Evolutionary conservation across 192 early-diverging fungal species (phyloP).

Genomic region (Coemansia sp.): DNA sequence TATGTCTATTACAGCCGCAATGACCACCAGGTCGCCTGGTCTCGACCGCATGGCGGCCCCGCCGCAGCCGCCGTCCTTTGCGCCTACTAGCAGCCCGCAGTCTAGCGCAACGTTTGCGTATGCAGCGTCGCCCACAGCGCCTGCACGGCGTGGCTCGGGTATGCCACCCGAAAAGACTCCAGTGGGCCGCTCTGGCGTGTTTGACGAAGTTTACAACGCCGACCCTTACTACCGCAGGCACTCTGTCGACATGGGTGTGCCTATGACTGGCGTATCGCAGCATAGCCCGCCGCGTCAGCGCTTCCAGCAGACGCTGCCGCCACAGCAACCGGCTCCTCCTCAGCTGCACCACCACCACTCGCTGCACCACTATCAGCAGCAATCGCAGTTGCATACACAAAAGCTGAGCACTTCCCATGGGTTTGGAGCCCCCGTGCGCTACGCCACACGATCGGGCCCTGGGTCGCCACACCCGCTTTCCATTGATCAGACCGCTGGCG

Average conservation of each 20-base stretch:
- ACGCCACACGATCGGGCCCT: slow-evolving; percentile 23
- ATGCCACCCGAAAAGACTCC: slow-evolving; percentile 47
- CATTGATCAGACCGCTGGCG: slow-evolving; percentile 30
- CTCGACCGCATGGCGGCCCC: not conserved
- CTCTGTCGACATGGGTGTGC: slow-evolving; percentile 49
- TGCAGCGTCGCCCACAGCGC: not conserved
- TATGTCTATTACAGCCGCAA: not conserved
- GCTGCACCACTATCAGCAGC: not conserved
- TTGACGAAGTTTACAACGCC: slow-evolving; percentile 31
- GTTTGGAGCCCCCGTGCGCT: slow-evolving; percentile 11
- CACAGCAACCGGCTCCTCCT: slow-evolving; percentile 7
- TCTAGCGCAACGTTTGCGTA: not conserved
- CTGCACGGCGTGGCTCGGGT: slow-evolving; percentile 3
- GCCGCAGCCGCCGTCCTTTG: slow-evolving; percentile 3
- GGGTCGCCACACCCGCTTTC: slow-evolving; percentile 42
- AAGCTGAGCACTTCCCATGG: not conserved
- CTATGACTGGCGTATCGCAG: slow-evolving; percentile 13
- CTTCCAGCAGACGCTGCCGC: slow-evolving; percentile 16
- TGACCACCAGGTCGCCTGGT: not conserved
- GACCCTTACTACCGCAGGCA: slow-evolving; percentile 46
- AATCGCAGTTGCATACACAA: not conserved
- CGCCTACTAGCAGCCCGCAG: slow-evolving; percentile 8
- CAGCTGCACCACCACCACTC: slow-evolving; percentile 15
- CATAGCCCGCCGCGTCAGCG: slow-evolving; percentile 31
- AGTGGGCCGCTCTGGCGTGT: slow-evolving; percentile 45